phyloP scores from a whole-genome alignment of 805 yeast species.

The Metschnikowia santaceciliae region DNA sequence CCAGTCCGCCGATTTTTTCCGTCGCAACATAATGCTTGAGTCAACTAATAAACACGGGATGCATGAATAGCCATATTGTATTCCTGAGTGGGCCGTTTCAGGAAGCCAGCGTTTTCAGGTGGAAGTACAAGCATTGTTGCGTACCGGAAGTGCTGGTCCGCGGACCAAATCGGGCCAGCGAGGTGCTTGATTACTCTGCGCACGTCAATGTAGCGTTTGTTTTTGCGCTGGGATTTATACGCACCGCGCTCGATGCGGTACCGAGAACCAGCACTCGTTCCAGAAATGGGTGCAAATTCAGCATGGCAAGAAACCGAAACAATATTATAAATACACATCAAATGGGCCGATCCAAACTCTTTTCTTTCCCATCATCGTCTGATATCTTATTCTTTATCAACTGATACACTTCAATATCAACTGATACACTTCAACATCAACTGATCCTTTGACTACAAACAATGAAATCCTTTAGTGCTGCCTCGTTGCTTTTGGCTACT shows the following conservation, averaged over 20 bases:
- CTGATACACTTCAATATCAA: too few species aligned
- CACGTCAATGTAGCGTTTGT: background rate
- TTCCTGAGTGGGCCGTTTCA: too few species aligned
- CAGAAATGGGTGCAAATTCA: constrained; percentile 5
- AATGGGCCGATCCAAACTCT: background rate
- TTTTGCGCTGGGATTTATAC: background rate
- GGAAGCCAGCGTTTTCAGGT: background rate
- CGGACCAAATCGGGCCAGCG: background rate
- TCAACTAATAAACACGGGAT: background rate
- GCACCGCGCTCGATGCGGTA: background rate
- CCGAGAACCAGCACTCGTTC: constrained; percentile 1
- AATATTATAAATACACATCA: background rate
- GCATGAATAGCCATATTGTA: background rate
- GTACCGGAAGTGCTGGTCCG: constrained; percentile 4
- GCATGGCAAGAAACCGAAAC: background rate
- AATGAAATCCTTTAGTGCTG: constrained; percentile 11
- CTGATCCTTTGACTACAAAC: background rate
- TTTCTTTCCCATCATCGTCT: background rate
- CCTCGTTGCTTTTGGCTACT: constrained; percentile 9
- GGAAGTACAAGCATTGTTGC: background rate
- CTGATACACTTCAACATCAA: too few species aligned
- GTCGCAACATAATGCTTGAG: too few species aligned
- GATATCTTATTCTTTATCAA: too few species aligned
- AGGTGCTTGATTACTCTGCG: background rate
- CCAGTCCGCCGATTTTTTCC: too few species aligned